Evolutionary conservation across 306 rosid species (phyloP).

Genomic region (Begonia masoniana): DNA sequence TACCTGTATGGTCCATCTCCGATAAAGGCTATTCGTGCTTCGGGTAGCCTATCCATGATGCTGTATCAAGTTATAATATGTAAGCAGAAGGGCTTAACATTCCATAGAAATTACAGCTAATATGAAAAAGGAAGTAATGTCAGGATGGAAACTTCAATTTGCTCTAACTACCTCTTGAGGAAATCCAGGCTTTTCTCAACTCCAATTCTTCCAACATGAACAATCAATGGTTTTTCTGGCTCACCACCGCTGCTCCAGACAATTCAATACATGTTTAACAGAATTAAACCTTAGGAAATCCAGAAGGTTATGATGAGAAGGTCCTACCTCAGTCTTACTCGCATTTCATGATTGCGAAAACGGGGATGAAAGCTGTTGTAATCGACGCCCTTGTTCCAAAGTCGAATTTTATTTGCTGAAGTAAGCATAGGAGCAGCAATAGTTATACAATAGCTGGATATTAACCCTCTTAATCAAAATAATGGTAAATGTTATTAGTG

Average conservation of each 20-base stretch:
- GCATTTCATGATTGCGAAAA: slow-evolving; percentile 71
- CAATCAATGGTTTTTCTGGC: slow-evolving; percentile 78
- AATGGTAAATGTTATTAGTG: not conserved
- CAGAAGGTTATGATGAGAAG: slow-evolving; percentile 5
- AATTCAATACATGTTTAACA: slow-evolving; percentile 9
- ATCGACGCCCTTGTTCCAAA: slow-evolving; percentile 98
- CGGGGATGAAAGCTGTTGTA: slow-evolving; percentile 81
- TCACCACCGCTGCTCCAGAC: slow-evolving; percentile 54
- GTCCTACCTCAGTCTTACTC: slow-evolving; percentile 58
- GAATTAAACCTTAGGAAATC: slow-evolving; percentile 8
- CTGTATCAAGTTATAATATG: slow-evolving; percentile 25
- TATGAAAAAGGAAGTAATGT: too few species aligned
- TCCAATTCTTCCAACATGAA: slow-evolving; percentile 96
- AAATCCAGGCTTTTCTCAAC: slow-evolving; percentile 96
- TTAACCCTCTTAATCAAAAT: not conserved
- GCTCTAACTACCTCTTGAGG: slow-evolving; percentile 47
- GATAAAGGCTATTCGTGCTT: slow-evolving; percentile 72
- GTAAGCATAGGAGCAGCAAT: not conserved
- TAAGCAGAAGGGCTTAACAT: slow-evolving; percentile 4
- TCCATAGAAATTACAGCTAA: not conserved
- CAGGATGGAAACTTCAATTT: too few species aligned
- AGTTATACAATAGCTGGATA: not conserved
- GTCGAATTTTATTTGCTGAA: slow-evolving; percentile 84
- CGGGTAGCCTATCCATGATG: slow-evolving; percentile 84
- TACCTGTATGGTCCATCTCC: slow-evolving; percentile 99